phyloP scores from a whole-genome alignment of 768 basidiomycete species.

The Piloderma croceum region DNA sequence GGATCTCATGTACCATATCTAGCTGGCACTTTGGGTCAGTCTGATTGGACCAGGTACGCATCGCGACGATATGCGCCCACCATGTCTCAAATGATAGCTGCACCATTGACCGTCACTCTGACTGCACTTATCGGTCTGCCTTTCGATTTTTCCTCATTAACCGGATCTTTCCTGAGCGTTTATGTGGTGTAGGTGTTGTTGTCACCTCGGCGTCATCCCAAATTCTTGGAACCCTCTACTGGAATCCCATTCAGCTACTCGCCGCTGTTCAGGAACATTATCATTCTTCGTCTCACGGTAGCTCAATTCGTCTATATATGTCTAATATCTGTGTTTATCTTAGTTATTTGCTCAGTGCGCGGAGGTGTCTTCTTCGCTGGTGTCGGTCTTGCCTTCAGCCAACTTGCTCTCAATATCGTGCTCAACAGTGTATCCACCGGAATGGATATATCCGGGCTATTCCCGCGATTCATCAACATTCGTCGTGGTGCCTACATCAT shows the following conservation, averaged over 20 bases:
- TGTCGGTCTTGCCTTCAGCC: slow-evolving; percentile 15
- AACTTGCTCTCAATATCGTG: slow-evolving; percentile 15
- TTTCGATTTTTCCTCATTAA: slow-evolving; percentile 8
- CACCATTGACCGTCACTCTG: slow-evolving; percentile 12
- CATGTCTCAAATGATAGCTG: slow-evolving; percentile 12
- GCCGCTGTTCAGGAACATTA: slow-evolving; percentile 16
- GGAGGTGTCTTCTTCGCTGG: slow-evolving; percentile 14
- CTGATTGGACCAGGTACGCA: slow-evolving; percentile 15
- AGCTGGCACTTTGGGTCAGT: slow-evolving; percentile 12
- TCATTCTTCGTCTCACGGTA: background rate
- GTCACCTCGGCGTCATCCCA: slow-evolving; percentile 6
- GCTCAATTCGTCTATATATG: too few species aligned
- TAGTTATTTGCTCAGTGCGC: too few species aligned
- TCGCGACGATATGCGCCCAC: slow-evolving; percentile 12
- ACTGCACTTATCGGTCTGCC: slow-evolving; percentile 13
- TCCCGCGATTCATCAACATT: slow-evolving; percentile 8
- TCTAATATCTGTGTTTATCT: too few species aligned
- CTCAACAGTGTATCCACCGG: slow-evolving; percentile 16
- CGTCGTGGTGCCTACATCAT: slow-evolving; percentile 9
- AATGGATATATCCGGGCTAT: slow-evolving; percentile 16
- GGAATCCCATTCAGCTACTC: slow-evolving; percentile 15
- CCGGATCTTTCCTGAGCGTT: background rate
- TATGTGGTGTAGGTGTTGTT: slow-evolving; percentile 1
- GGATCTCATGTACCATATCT: slow-evolving; percentile 2
- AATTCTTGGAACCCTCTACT: slow-evolving; percentile 14